These are phyloP conservation scores for Saccharum spontaneum DNA, from an alignment of 176 grass and related monocot genomes.

Conservation along the genomic window DNA sequence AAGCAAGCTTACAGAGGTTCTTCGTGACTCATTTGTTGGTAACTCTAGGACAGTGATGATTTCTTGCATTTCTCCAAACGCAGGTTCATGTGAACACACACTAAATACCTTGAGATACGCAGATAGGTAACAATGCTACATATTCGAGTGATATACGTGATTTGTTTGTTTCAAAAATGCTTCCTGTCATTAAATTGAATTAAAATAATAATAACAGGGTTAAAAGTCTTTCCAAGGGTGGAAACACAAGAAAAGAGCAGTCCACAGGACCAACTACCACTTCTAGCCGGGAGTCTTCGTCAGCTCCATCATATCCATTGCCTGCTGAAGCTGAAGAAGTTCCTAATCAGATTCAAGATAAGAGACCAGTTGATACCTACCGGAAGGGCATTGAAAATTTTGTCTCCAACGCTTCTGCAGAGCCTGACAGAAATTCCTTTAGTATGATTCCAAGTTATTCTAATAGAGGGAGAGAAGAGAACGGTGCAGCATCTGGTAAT, in stretches of 20 bases:
- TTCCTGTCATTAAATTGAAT: conserved; percentile 5
- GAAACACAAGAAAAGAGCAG: conserved; percentile 85
- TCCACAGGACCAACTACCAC: conserved; percentile 39
- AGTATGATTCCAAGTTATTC: conserved; percentile 76
- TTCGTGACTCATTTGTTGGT: conserved; percentile 97
- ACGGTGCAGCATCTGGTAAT: conserved; percentile 48
- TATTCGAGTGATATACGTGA: neutral
- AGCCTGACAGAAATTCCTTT: conserved; percentile 74
- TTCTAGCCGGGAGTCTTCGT: conserved; percentile 56
- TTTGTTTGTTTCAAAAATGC: conserved; percentile 29
- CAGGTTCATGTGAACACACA: conserved; percentile 97
- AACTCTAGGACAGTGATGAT: conserved; percentile 98
- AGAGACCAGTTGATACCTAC: conserved; percentile 58
- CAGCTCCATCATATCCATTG: conserved; percentile 53
- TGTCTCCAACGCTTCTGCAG: conserved; percentile 47
- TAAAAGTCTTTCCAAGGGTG: conserved; percentile 96
- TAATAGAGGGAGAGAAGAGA: conserved; percentile 64
- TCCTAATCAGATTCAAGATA: conserved; percentile 61
- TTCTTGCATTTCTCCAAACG: conserved; percentile 97
- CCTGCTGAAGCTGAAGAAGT: conserved; percentile 55
- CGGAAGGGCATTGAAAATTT: conserved; percentile 63
- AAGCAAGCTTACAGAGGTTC: conserved; percentile 98
- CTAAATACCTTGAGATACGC: conserved; percentile 98
- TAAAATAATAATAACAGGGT: conserved; percentile 56
- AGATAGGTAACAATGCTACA: conserved; percentile 61